phyloP scores from a whole-genome alignment of 352 stramenopile genomes.

The Globisporangium viniferum region DNA sequence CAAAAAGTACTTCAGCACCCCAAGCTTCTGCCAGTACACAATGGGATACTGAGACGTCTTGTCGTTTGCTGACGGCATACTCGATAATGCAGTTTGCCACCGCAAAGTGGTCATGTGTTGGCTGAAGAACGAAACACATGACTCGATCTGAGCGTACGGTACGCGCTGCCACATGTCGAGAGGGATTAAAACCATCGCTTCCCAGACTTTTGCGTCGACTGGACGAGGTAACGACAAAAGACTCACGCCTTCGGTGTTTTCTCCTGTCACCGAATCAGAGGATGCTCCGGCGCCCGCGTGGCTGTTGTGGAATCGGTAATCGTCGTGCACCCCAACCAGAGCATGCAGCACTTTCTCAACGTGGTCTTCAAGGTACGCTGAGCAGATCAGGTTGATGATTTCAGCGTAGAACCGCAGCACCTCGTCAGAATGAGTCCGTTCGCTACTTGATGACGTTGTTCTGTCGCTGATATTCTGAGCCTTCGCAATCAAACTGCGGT shows the following conservation, averaged over 20 bases:
- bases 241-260: conserved; percentile 8
- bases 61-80: conserved; percentile 3
- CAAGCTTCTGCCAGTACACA: conserved; percentile 66
- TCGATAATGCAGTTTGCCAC: conserved; percentile 41
- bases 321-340: conserved; percentile 74
- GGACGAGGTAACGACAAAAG: conserved; percentile 40
- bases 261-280: conserved; percentile 11
- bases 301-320: conserved; percentile 65
- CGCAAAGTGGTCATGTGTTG: conserved; percentile 60
- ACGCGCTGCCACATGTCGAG: conserved; percentile 44
- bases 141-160: conserved; percentile 37
- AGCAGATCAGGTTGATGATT: conserved; percentile 65
- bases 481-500: conserved; percentile 28
- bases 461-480: conserved; percentile 6
- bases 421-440: conserved; percentile 32
- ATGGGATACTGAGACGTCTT: conserved; percentile 35
- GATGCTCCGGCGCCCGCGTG: conserved; percentile 16
- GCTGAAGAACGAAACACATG: conserved; percentile 52
- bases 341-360: conserved; percentile 79
- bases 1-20: conserved; percentile 72
- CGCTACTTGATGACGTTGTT: conserved; percentile 7
- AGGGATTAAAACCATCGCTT: conserved; percentile 54
- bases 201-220: conserved; percentile 66
- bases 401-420: conserved; percentile 74
- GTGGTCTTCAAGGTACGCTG: conserved; percentile 68